Evolutionary conservation across 2,329 filamentous ascomycete genomes (phyloP), one percentile per base, ranked within the genome.

Genomic region (Metarhizium rileyi): DNA sequence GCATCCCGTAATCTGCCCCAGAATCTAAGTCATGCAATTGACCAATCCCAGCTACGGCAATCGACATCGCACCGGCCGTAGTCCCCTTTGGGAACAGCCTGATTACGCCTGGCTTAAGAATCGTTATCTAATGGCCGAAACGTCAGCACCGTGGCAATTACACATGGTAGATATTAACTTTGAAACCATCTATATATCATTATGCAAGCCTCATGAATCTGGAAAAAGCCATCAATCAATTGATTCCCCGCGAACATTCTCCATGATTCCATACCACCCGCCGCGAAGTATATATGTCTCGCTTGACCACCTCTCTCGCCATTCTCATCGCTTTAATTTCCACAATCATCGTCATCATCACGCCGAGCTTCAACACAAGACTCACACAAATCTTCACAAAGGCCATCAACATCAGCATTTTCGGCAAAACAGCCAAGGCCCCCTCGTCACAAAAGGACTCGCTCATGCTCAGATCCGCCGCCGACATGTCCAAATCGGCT

Each of bases 401-500:
- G 28, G 55, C 8, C 30, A 56, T 10, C 50, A 53, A 42, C 43
- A 50, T 46, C 27, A 28, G 4, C 5, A 28, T 28, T 28, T 28
- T 28, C 49, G 50, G 14, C 49, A 49, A 36, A 33, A 7, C 42
- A 12, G 10, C 44, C 16, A 49, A 48, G 27, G 41, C 50, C 20
- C 18, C 41, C 33, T 35, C 23, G 20, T 35, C 44, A 23, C 25
- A 40, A 28, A 41, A 49, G 33, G 51, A 58, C 4, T 53, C 49
- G 8, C 55, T 55, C 33, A 67, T 66, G 63, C 56, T 65, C 59
- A 75, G 70, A 55, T 47, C 61, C 8, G 57, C 56, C 54, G 70
- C 63, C 58, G 70, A 70, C 59, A 84, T 85, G 80, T 75, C 80
- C 49, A 81, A 80, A 65, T 70, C 77, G 36, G 52, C 57, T 47